A percentile compares a stretch with the other conserved stretches of the same genome.
Conservation (phyloP, 768 basidiomycete species). For the Kwoniella europaea region DNA sequence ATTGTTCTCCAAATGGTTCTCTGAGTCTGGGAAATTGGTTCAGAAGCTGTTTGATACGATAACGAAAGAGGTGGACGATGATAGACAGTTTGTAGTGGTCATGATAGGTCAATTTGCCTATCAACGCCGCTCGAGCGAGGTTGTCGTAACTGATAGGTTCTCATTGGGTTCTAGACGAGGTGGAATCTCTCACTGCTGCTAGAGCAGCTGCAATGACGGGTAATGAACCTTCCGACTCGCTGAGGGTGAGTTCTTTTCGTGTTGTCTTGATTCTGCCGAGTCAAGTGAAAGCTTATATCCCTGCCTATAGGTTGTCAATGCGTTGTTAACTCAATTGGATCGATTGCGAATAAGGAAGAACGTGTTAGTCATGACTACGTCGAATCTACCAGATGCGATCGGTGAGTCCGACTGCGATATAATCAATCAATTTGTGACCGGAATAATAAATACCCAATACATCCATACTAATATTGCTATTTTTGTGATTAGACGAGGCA, state of each 20-base stretch:
- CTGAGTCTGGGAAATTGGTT: conserved; percentile 96
- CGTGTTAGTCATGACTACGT: conserved; percentile 93
- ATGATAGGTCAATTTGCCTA: conserved; percentile 72
- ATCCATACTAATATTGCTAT: too few relatives aligned
- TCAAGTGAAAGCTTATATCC: conserved; percentile 5
- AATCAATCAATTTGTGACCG: too few relatives aligned
- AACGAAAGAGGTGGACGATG: conserved; percentile 88
- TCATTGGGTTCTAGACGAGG: conserved; percentile 71
- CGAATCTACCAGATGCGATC: conserved; percentile 91
- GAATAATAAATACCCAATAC: background rate
- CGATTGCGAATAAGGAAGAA: conserved; percentile 92
- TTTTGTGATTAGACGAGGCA: conserved; percentile 71
- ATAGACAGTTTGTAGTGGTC: conserved; percentile 87
- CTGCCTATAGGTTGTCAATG: conserved; percentile 83
- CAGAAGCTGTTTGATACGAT: conserved; percentile 84
- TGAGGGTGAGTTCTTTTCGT: conserved; percentile 80
- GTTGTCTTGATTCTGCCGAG: background rate
- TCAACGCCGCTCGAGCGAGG: background rate
- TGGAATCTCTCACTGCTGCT: conserved; percentile 93
- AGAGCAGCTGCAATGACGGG: conserved; percentile 92
- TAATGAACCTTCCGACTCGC: conserved; percentile 91
- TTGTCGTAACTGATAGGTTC: background rate
- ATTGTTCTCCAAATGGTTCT: conserved; percentile 98
- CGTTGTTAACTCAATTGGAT: conserved; percentile 93
- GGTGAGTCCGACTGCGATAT: conserved; percentile 62